Evolutionary conservation across 2,329 filamentous ascomycete species (phyloP), one percentile per base, ranked within the genome.

Genomic region (Colletotrichum viniferum): DNA sequence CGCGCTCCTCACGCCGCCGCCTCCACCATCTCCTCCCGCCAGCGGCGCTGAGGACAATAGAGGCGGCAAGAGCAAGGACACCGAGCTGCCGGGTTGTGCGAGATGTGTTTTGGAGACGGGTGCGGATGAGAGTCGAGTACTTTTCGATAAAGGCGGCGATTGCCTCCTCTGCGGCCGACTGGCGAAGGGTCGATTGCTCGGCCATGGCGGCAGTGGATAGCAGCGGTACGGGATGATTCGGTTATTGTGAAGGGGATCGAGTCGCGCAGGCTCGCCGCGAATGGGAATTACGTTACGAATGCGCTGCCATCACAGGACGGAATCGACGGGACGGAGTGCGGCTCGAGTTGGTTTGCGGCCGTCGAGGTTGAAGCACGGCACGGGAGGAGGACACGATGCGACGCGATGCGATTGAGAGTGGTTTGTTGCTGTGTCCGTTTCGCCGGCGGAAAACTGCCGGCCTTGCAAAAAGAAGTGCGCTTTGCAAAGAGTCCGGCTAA

Each of bases 11-110:
- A 64, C 91, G 91, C 76, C 92, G 90, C 73, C 89, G 91, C 81
- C 90, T 92, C 90, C 95, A 96, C 91, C 94, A 95, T 76, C 91
- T 91, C 75, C 93, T 92, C n/a, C 92, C 91, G 76, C 96, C 96
- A 86, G 95, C 96, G 71, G 93, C 93, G 61, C 93, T 89, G 76
- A 94, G 90, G 79, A 98, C 91, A 79, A 98, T 96, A 64, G 95
- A 94, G 32, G 96, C 86, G 10, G 94, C 88, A 34, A 98, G 90
- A 12, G 93, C 89, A 68, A 98, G 87, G 0, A 95, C 95, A 28
- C 94, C 94, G 67, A 97, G 87, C 18, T 98, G 89, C 79, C 92
- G 94, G 9, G 94, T 92, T 32, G 92, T 91, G 78, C 90, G 92
- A 5, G 95, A 94, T 5, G 94, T 94, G 74, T 87, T 88, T 75